Evolutionary conservation across 1,139 yeast genomes (phyloP).

Genomic region (Zygoascus sp.): DNA sequence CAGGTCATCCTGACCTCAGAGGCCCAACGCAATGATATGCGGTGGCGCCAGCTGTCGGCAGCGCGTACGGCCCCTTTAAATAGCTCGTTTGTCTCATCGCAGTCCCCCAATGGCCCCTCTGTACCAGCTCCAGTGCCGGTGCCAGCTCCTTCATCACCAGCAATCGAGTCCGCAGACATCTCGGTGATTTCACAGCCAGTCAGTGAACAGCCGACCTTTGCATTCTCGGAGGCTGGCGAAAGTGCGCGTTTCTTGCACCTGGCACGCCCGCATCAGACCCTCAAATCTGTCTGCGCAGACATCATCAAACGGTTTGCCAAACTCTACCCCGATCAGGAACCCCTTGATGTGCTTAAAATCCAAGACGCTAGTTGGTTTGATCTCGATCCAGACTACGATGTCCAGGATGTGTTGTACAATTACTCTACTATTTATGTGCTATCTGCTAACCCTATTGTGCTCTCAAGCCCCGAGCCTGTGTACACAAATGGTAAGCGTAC

Average conservation of each 20-base stretch:
- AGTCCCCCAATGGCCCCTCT: neutral
- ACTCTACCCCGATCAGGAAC: constrained; percentile 56
- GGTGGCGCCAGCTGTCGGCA: constrained; percentile 9
- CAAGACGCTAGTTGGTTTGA: constrained; percentile 68
- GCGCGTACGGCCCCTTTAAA: neutral
- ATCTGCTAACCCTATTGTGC: neutral
- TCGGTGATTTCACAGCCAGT: neutral
- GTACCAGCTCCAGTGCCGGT: neutral
- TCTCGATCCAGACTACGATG: constrained; percentile 67
- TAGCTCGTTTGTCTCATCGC: neutral
- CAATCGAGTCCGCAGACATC: neutral
- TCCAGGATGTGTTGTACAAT: constrained; percentile 56
- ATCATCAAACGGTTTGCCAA: constrained; percentile 49
- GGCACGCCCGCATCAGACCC: constrained; percentile 44
- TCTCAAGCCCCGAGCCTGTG: neutral
- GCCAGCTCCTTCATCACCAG: constrained; percentile 2
- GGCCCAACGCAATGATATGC: constrained; percentile 7
- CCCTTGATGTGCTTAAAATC: constrained; percentile 42
- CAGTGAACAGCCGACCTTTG: constrained; percentile 3
- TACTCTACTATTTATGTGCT: constrained; percentile 44
- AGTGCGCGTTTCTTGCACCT: constrained; percentile 49
- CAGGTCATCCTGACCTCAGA: constrained; percentile 12
- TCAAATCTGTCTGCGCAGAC: constrained; percentile 49
- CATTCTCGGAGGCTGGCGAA: constrained; percentile 5
- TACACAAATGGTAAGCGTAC: constrained; percentile 2